These are phyloP conservation scores for Sporisorium graminicola DNA, from an alignment of 1,284 basidiomycete genomes.

Conservation along the genomic window DNA sequence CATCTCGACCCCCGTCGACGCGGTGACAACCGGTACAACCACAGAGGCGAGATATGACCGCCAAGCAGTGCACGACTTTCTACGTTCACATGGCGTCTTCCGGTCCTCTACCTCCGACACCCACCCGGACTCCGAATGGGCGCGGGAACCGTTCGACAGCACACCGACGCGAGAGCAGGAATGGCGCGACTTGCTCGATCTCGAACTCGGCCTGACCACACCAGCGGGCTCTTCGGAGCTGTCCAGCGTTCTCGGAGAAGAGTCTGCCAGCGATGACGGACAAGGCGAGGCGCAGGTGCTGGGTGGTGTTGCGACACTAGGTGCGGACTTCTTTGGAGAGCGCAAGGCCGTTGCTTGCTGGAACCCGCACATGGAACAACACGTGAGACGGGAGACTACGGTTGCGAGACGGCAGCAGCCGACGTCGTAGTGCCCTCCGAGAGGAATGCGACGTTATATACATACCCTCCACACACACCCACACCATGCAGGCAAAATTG, in stretches of 20 bases:
- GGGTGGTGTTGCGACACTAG: slow-evolving; percentile 17
- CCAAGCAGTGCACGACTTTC: slow-evolving; percentile 43
- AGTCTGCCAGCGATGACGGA: not conserved
- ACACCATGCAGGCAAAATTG: too few species aligned
- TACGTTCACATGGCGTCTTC: slow-evolving; percentile 35
- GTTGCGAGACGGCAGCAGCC: slow-evolving; percentile 1
- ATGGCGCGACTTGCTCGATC: slow-evolving; percentile 47
- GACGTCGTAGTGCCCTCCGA: not conserved
- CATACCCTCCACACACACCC: too few species aligned
- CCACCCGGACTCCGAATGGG: not conserved
- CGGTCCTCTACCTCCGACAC: slow-evolving; percentile 5
- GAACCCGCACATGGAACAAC: slow-evolving; percentile 42
- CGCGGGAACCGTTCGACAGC: slow-evolving; percentile 8
- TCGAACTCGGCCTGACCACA: slow-evolving; percentile 38
- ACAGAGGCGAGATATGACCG: slow-evolving; percentile 25
- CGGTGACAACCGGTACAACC: not conserved
- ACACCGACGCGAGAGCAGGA: slow-evolving; percentile 19
- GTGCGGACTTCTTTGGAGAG: slow-evolving; percentile 47
- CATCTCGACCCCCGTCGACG: not conserved
- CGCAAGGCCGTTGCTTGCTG: slow-evolving; percentile 42
- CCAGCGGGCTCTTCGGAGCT: not conserved
- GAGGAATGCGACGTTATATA: not conserved
- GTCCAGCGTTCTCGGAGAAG: slow-evolving; percentile 8
- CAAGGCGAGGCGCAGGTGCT: not conserved
- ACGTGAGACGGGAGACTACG: slow-evolving; percentile 18